Conservation (phyloP, 2,329 filamentous ascomycete species). For the Penicillium sp. region DNA sequence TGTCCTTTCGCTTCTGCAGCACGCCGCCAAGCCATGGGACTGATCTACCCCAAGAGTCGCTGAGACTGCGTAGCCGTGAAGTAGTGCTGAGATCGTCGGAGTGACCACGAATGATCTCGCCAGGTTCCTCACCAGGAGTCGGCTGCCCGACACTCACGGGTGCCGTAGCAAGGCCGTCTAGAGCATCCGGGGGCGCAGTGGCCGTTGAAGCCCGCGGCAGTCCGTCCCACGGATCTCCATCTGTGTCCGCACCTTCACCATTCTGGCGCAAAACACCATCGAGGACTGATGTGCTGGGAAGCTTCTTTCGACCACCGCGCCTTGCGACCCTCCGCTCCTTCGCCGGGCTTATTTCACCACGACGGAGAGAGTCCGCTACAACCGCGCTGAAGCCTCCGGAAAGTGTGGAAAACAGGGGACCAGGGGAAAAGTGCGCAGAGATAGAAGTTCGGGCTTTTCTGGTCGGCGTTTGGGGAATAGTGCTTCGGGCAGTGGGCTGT, state of each 20-base stretch:
- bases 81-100: conserved; percentile 26
- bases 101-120: conserved; percentile 15
- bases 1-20: conserved; percentile 29
- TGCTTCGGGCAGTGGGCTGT: conserved; percentile 31
- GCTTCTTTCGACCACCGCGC: conserved; percentile 34
- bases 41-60: conserved; percentile 43
- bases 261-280: conserved; percentile 27
- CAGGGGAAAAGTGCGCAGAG: conserved; percentile 59
- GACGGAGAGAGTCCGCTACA: conserved; percentile 68
- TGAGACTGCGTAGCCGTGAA: conserved; percentile 41
- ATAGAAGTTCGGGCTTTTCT: conserved; percentile 53
- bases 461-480: conserved; percentile 44
- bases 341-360: conserved; percentile 54
- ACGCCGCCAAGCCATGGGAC: conserved; percentile 43
- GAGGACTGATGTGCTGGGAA: conserved; percentile 32
- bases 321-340: conserved; percentile 37
- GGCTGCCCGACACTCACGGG: conserved; percentile 28
- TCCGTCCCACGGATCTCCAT: conserved; percentile 27
- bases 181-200: conserved; percentile 34
- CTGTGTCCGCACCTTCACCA: conserved; percentile 23
- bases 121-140: conserved; percentile 29
- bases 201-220: conserved; percentile 27
- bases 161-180: conserved; percentile 27
- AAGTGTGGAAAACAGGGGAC: conserved; percentile 64
- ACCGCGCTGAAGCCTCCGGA: conserved; percentile 66